These are phyloP conservation scores for Haberlea rhodopensis DNA, from an alignment of 257 asterid genomes.

Conservation along the genomic window DNA sequence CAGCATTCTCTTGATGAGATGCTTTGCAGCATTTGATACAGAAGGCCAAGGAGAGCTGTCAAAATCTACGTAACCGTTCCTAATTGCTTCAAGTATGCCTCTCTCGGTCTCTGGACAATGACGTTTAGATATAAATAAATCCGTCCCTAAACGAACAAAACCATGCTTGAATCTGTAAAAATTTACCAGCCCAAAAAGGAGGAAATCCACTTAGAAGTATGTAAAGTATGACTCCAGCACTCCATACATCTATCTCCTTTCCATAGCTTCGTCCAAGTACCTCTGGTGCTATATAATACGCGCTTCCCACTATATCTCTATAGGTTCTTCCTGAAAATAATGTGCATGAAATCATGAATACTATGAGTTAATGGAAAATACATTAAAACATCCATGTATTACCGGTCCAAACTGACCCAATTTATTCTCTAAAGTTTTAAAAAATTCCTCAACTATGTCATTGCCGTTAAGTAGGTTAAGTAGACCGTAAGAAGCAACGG, in stretches of 20 bases:
- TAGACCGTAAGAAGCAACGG: too few species aligned
- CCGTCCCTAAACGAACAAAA: neutral
- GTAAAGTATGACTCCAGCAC: conserved; percentile 69
- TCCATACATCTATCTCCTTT: conserved; percentile 70
- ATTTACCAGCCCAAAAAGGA: conserved; percentile 71
- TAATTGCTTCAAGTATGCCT: conserved; percentile 52
- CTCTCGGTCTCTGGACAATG: conserved; percentile 53
- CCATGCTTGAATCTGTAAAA: neutral
- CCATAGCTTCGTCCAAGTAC: conserved; percentile 52
- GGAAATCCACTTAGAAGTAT: conserved; percentile 68
- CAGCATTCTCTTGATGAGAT: conserved; percentile 57
- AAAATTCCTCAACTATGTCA: too few species aligned
- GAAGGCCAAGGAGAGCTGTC: conserved; percentile 59
- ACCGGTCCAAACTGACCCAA: too few species aligned
- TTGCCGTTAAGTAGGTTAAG: too few species aligned
- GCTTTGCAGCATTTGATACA: conserved; percentile 58
- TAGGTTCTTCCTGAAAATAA: conserved; percentile 43
- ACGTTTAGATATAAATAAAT: neutral
- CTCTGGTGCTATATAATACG: conserved; percentile 74
- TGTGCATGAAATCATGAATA: neutral
- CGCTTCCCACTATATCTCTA: conserved; percentile 60
- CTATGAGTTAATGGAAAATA: too few species aligned
- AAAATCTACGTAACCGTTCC: conserved; percentile 44
- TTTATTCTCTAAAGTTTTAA: too few species aligned
- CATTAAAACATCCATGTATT: too few species aligned